Conservation (phyloP, 2,329 filamentous ascomycete genomes). For the Penicillium glabrum region DNA sequence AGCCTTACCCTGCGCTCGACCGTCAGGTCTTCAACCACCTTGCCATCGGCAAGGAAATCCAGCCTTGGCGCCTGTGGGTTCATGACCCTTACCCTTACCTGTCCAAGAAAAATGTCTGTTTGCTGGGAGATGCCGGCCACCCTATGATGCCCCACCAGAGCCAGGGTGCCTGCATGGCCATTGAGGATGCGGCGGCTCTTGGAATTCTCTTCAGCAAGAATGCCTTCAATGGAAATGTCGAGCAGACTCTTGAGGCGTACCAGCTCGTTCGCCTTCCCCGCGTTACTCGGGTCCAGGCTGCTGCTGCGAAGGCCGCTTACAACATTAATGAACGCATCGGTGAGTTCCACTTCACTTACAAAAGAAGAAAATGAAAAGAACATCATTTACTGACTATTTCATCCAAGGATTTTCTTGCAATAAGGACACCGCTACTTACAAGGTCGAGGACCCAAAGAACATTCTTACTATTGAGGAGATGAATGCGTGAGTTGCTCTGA, state of each 20-base stretch:
- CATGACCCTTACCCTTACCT: slow-evolving; percentile 64
- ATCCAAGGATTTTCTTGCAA: slow-evolving; percentile 61
- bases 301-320: slow-evolving; percentile 58
- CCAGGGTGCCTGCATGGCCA: slow-evolving; percentile 68
- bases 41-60: slow-evolving; percentile 61
- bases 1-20: slow-evolving; percentile 62
- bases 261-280: slow-evolving; percentile 55
- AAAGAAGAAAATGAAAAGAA: not conserved
- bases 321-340: slow-evolving; percentile 66
- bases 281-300: slow-evolving; percentile 57
- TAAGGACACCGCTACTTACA: slow-evolving; percentile 57
- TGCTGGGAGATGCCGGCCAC: slow-evolving; percentile 67
- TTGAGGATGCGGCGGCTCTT: slow-evolving; percentile 64
- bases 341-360: slow-evolving; percentile 17
- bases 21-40: slow-evolving; percentile 58
- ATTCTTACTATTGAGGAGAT: slow-evolving; percentile 69
- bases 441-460: slow-evolving; percentile 60
- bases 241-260: slow-evolving; percentile 52
- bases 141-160: slow-evolving; percentile 71
- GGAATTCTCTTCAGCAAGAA: slow-evolving; percentile 59
- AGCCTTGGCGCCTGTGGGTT: slow-evolving; percentile 66
- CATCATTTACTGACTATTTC: slow-evolving; percentile 7
- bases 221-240: slow-evolving; percentile 51
- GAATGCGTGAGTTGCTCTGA: slow-evolving; percentile 54
- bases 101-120: slow-evolving; percentile 52